These are phyloP conservation scores for Globisporangium orthogonon DNA, from an alignment of 352 stramenopile species.

Conservation along the genomic window DNA sequence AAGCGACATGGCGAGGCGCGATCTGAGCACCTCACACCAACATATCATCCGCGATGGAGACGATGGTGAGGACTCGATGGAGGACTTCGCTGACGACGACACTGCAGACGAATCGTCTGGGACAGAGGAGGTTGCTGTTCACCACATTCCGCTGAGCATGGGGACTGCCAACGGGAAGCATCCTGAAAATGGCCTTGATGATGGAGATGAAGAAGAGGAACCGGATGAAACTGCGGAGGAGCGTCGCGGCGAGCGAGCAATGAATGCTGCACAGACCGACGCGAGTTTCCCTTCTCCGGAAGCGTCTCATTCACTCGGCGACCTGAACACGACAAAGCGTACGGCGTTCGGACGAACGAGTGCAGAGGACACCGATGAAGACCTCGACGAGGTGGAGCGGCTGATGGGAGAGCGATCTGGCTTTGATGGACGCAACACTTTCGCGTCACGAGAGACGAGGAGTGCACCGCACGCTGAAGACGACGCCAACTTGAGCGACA, in stretches of 20 bases:
- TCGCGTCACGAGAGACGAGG: not conserved
- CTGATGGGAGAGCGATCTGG: conserved; percentile 8
- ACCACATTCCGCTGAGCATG: not conserved
- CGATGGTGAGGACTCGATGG: not conserved
- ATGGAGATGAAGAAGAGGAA: not conserved
- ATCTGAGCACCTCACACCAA: not conserved
- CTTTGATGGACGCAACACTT: not conserved
- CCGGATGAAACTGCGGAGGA: too few species aligned
- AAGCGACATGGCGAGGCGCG: not conserved
- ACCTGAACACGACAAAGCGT: not conserved
- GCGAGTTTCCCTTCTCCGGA: not conserved
- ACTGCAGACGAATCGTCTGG: not conserved
- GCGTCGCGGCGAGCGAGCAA: too few species aligned
- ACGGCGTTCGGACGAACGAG: not conserved
- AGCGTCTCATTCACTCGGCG: not conserved
- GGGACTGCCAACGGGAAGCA: too few species aligned
- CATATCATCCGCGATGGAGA: not conserved
- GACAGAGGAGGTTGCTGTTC: not conserved
- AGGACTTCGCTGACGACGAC: not conserved
- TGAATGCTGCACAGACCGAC: not conserved
- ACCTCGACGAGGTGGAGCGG: conserved; percentile 7
- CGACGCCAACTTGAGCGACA: conserved; percentile 1
- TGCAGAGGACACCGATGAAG: conserved; percentile 1
- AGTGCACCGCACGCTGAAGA: not conserved
- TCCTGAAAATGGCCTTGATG: conserved; percentile 4